Base-by-base conservation (phyloP, 2,329 filamentous ascomycete species). In the Xylariaceae sp. region DNA sequence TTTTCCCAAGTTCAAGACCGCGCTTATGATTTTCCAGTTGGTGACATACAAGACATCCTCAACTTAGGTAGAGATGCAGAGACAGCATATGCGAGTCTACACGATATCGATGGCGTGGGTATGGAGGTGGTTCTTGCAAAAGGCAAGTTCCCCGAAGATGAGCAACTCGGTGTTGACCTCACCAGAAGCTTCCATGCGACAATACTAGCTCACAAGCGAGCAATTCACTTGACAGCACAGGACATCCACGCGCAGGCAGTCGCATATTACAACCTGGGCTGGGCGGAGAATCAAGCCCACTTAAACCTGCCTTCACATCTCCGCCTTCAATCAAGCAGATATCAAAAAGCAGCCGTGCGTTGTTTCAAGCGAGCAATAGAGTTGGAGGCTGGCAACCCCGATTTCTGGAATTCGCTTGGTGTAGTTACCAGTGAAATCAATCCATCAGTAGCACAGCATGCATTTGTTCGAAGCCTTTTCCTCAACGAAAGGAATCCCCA, bases 291-390 rank as follows among this genome's bases (percentile, higher is more conserved):
- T 68, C 84, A 88, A 37, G 89, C 92, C 0, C 90, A 95, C 67
- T 75, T 79, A 9, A 90, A 85, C 65, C 76, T 91, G 16, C 81
- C 80, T 29, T 69, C 70, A 1, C 67, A 72, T 3, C 65, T 80
- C 40, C 76, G 74, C 29, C 85, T 84, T 65, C 87, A 81, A 64
- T 78, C 80, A 15, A 81, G 84, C 66, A 81, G 81, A 61, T 92
- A 91, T 62, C 77, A 94, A 40, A 92, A 88, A 70, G 87, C 92
- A 6, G 84, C 94, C 1, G 88, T 97, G 59, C 83, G 87, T 49
- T 94, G 91, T 64, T 97, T 99, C 81, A 99, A 99, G 75, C 83
- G 91, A 37, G 90, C 94, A 1, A 99, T 99, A 60, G 94, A 97
- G 72, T 80, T 97, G 1, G 95, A 99, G 72, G 89, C 92, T 6